Conservation (phyloP, 108 stramenopile species). For the Cyclotella choctawhatcheeana region DNA sequence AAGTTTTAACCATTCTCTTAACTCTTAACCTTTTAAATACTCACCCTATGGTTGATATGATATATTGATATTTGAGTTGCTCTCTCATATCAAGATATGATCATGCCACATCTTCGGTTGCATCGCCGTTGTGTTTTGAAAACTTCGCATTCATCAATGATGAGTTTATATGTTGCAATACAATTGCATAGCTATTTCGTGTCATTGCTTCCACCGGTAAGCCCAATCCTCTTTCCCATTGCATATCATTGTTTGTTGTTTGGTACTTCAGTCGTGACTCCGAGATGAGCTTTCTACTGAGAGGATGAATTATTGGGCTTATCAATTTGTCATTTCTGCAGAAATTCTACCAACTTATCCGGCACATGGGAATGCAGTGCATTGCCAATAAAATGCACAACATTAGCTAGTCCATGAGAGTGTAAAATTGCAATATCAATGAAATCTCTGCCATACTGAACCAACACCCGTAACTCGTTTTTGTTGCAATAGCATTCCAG, state of each 20-base stretch:
- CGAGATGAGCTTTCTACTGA: slow-evolving; percentile 47
- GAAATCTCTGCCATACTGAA: slow-evolving; percentile 50
- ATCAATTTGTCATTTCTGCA: slow-evolving; percentile 18
- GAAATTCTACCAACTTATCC: slow-evolving; percentile 12
- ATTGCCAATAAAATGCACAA: slow-evolving; percentile 47
- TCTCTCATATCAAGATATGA: slow-evolving; percentile 32
- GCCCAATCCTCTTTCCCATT: slow-evolving; percentile 70
- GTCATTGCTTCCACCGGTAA: slow-evolving; percentile 1
- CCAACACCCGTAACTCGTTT: slow-evolving; percentile 30
- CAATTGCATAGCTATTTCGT: slow-evolving; percentile 67
- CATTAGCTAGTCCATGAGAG: slow-evolving; percentile 36
- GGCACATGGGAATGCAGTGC: slow-evolving; percentile 31
- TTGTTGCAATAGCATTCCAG: slow-evolving; percentile 40
- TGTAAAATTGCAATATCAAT: slow-evolving; percentile 54
- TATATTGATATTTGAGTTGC: slow-evolving; percentile 54
- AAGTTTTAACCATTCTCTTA: too few species aligned
- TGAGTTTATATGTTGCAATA: slow-evolving; percentile 65
- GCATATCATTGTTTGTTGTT: slow-evolving; percentile 66
- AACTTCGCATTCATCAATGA: slow-evolving; percentile 68
- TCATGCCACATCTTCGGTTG: slow-evolving; percentile 23
- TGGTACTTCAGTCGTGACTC: slow-evolving; percentile 39
- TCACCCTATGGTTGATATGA: slow-evolving; percentile 55
- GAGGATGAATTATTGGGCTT: slow-evolving; percentile 41
- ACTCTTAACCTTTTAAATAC: too few species aligned
- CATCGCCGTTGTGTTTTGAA: slow-evolving; percentile 36